phyloP scores from a whole-genome alignment of 306 rosid species.

The Inga oerstediana region DNA sequence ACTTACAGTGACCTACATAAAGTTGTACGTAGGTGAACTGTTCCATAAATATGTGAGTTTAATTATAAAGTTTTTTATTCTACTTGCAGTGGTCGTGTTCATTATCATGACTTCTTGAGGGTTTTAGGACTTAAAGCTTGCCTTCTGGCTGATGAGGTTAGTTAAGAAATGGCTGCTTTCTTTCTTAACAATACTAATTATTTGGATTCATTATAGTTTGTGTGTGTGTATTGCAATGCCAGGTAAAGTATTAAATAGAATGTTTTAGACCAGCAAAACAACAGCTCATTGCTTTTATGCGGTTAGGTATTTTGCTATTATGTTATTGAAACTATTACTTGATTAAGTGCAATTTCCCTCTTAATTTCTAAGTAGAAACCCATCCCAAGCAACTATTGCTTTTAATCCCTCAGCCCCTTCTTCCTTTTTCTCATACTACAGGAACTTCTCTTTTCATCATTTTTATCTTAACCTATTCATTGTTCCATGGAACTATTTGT shows the following conservation, averaged over 20 bases:
- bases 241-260: neutral
- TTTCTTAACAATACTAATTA: neutral
- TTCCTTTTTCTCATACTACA: neutral
- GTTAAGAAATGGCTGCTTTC: constrained; percentile 32
- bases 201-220: neutral
- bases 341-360: neutral
- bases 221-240: neutral
- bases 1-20: constrained; percentile 19
- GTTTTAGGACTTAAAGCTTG: constrained; percentile 72
- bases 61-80: constrained; percentile 23
- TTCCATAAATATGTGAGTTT: neutral
- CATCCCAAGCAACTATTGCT: neutral
- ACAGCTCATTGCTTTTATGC: neutral
- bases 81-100: constrained; percentile 76
- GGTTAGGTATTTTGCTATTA: neutral
- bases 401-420: neutral
- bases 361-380: neutral
- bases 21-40: constrained; percentile 22
- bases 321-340: neutral
- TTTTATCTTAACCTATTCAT: neutral
- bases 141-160: constrained; percentile 71
- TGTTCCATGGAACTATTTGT: neutral
- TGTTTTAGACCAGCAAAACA: neutral
- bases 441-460: neutral
- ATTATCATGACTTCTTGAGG: constrained; percentile 70